Evolutionary conservation across 176 grass and related monocot species (phyloP), one percentile per base, ranked within the genome.

Genomic region (Alloteropsis semialata): DNA sequence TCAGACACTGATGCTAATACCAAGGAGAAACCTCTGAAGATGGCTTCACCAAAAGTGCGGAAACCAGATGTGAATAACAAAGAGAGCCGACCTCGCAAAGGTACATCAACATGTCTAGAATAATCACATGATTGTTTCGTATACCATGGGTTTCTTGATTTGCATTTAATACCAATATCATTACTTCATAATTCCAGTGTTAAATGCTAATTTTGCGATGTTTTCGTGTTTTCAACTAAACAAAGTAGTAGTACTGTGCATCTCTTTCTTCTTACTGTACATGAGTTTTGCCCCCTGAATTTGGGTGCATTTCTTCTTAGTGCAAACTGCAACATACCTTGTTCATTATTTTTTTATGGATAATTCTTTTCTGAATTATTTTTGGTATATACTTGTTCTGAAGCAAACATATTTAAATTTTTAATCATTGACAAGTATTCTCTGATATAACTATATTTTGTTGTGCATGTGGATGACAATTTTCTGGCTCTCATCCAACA

Each of bases 1-100:
- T 33, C 18, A 81, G 68, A 42, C 62, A 58, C 17, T 51, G 68
- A 48, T 77, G 11, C 70, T 10, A 84, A 86, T 32, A 14, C 43
- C 1, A 82, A 84, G 69, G 84, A 71, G 28, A 94, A 84, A 83
- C 69, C 69, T 38, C 24, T 81, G 21, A 69, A 90, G 63, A 68
- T 53, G 9, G 81, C 76, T 82, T 82, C 87, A 28, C 57, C 27
- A 41, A 95, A 86, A 80, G 24, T 75, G 34, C 78, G 13, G 54
- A 92, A 84, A 69, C 6, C 16, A 60, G 85, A 83, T 21, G 62
- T 67, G 29, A 69, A 50, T 13, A 82, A 37, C 39, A 80, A 84
- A 66, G 70, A 79, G 53, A 81, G 15, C 9, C 36, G 21, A 37
- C 11, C 67, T 49, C 43, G 8, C 51, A 92, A 89, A 85, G 81